A percentile compares a stretch with the other conserved stretches of the same genome.
phyloP scores from a whole-genome alignment of 1,284 basidiomycete species.

The Puccinia triticina region DNA sequence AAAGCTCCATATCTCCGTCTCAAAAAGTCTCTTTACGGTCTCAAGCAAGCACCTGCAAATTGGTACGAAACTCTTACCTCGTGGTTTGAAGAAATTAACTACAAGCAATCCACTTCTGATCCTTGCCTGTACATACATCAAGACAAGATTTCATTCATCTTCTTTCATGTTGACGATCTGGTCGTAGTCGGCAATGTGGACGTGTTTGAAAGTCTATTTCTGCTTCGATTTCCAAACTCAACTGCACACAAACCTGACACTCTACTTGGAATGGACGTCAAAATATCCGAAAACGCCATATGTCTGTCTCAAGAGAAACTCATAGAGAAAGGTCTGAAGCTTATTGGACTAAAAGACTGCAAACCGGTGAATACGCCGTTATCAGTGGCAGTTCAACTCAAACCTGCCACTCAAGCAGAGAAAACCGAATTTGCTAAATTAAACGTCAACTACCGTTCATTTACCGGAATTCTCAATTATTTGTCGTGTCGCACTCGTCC shows the following conservation, averaged over 20 bases:
- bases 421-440: not conserved
- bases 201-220: not conserved
- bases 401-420: not conserved
- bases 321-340: not conserved
- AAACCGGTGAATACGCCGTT: not conserved
- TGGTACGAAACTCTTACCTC: no score
- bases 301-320: not conserved
- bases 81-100: no score
- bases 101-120: no score
- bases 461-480: not conserved
- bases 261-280: not conserved
- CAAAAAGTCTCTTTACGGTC: no score
- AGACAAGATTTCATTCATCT: no score
- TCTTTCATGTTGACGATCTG: no score
- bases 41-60: no score
- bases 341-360: not conserved
- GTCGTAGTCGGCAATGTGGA: no score
- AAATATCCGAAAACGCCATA: not conserved
- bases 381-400: no score
- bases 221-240: not conserved
- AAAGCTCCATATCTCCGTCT: no score
- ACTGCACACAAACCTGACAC: not conserved
- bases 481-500: not conserved
- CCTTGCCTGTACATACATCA: no score
- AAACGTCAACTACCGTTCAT: slow-evolving; percentile 1